Evolutionary conservation across 257 asterid species (phyloP).

Genomic region (Schizonepeta tenuifolia): DNA sequence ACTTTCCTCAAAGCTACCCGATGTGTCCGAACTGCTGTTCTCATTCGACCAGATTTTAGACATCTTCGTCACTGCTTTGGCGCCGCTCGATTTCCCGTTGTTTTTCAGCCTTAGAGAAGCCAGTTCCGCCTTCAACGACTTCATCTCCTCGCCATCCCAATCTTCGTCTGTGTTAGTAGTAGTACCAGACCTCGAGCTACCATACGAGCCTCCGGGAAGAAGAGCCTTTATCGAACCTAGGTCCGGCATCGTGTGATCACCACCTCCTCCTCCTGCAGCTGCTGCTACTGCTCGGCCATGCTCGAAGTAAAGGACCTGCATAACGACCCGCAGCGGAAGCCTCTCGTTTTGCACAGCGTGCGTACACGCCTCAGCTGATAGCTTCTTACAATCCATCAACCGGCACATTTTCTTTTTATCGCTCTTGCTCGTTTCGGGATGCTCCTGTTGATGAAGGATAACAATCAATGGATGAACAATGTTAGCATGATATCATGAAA

Average conservation of each 20-base stretch:
- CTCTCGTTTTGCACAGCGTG: slow-evolving; percentile 89
- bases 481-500: background rate
- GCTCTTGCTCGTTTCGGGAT: slow-evolving; percentile 64
- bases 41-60: slow-evolving; percentile 70
- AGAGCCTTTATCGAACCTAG: slow-evolving; percentile 47
- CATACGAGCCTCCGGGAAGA: slow-evolving; percentile 60
- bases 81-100: background rate
- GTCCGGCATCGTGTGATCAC: slow-evolving; percentile 53
- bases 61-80: slow-evolving; percentile 34
- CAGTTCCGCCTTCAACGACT: slow-evolving; percentile 60
- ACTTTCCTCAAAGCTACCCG: slow-evolving; percentile 68
- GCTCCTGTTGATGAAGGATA: slow-evolving; percentile 52
- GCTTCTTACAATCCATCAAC: slow-evolving; percentile 77
- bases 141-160: slow-evolving; percentile 71
- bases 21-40: slow-evolving; percentile 79
- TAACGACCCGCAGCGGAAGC: slow-evolving; percentile 73
- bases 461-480: background rate
- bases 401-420: slow-evolving; percentile 76
- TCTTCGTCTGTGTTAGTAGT: slow-evolving; percentile 85
- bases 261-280: slow-evolving; percentile 47
- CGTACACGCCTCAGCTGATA: slow-evolving; percentile 72
- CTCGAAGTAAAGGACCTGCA: slow-evolving; percentile 86
- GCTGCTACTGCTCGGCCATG: slow-evolving; percentile 58
- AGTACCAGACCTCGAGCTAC: slow-evolving; percentile 70
- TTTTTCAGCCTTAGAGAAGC: slow-evolving; percentile 53